phyloP scores from a whole-genome alignment of 306 rosid genomes.

The Sophora flavescens region DNA sequence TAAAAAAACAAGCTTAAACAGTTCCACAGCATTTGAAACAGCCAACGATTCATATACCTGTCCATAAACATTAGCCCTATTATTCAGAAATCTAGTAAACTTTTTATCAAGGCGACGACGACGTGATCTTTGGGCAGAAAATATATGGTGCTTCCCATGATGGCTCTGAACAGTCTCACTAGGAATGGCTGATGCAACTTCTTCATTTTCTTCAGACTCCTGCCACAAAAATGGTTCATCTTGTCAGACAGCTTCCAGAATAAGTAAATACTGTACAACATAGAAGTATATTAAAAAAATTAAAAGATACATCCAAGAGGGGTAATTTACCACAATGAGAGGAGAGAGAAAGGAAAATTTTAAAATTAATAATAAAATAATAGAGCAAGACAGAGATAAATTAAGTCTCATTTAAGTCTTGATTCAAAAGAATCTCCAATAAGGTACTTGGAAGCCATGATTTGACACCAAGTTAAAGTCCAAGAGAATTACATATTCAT shows the following conservation, averaged over 20 bases:
- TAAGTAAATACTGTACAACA: conserved; percentile 32
- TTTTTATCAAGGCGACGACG: conserved; percentile 64
- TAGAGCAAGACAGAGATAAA: conserved; percentile 22
- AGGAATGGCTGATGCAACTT: conserved; percentile 50
- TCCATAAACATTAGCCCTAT: conserved; percentile 59
- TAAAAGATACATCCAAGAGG: not conserved
- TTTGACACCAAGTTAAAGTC: conserved; percentile 30
- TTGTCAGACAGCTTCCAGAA: conserved; percentile 42
- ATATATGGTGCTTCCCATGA: conserved; percentile 48
- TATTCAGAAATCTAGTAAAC: conserved; percentile 63
- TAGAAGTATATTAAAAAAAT: conserved; percentile 1
- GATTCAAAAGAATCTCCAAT: not conserved
- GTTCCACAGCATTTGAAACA: conserved; percentile 92
- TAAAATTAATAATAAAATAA: conserved; percentile 36
- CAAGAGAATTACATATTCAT: conserved; percentile 60
- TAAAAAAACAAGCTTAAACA: conserved; percentile 92
- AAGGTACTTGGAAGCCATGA: conserved; percentile 9
- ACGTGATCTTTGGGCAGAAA: conserved; percentile 55
- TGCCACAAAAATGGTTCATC: conserved; percentile 44
- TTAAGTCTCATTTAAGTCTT: conserved; percentile 24
- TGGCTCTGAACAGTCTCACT: conserved; percentile 57
- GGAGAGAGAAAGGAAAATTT: not conserved
- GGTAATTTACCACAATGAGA: not conserved
- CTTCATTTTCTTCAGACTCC: conserved; percentile 65
- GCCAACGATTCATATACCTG: conserved; percentile 84